Conservation (phyloP, 2,329 filamentous ascomycete species). For the Trichophyton schoenleinii region DNA sequence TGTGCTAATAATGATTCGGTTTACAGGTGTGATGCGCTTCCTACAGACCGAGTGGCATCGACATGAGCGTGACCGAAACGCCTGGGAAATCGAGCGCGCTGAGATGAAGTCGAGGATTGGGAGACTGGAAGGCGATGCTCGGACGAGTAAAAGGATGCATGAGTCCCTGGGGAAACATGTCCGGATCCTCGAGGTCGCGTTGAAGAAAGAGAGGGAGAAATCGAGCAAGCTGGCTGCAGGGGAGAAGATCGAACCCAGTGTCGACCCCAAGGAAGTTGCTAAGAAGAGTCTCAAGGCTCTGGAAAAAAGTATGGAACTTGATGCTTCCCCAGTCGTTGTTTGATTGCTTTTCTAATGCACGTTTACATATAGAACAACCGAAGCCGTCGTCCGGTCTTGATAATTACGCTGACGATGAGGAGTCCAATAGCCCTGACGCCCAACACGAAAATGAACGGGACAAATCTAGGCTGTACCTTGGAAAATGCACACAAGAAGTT, state of each 20-base stretch:
- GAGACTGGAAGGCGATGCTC: constrained; percentile 75
- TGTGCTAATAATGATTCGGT: neutral
- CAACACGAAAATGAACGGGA: constrained; percentile 49
- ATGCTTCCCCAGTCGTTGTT: neutral
- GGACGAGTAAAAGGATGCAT: constrained; percentile 76
- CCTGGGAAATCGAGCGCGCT: constrained; percentile 97
- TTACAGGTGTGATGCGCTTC: constrained; percentile 89
- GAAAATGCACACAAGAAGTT: constrained; percentile 55
- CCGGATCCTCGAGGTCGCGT: constrained; percentile 71
- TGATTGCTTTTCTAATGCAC: neutral
- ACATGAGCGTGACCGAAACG: constrained; percentile 92
- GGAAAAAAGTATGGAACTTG: constrained; percentile 22
- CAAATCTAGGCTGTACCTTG: constrained; percentile 50
- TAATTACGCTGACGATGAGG: constrained; percentile 31
- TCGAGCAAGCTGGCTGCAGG: constrained; percentile 42
- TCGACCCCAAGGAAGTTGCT: constrained; percentile 34
- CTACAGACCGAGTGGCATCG: constrained; percentile 98
- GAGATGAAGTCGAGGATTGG: constrained; percentile 99
- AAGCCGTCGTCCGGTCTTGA: constrained; percentile 41
- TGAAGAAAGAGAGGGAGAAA: constrained; percentile 70
- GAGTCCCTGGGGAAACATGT: constrained; percentile 86
- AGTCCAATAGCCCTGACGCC: constrained; percentile 35
- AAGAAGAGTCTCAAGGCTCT: constrained; percentile 33
- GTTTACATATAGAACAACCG: constrained; percentile 27
- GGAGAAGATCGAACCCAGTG: constrained; percentile 37